Evolutionary conservation across 352 stramenopile genomes (phyloP), one percentile per base, ranked within the genome.

Genomic region (Pythium phragmiticola): DNA sequence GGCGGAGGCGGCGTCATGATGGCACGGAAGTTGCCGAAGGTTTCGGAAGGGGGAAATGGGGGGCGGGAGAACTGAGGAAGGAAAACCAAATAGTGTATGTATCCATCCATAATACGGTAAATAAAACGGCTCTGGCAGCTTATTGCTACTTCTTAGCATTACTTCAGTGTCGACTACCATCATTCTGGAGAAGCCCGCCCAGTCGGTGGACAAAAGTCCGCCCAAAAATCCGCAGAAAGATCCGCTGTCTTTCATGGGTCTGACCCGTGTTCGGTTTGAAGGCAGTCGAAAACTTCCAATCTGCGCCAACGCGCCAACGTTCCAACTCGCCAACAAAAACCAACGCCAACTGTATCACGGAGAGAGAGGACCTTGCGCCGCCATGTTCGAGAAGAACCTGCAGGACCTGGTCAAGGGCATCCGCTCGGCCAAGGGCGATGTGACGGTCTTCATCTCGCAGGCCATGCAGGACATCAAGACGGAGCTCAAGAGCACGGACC

Each of bases 321-420:
- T 21, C 21, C 21, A 21, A 21, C 21, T 21, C 21, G 34, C 34
- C 34, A 39, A 39, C 34, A 2, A 30, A 17, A 42, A 42, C 37
- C 37, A 42, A 46, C 39, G 39, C 7, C 39, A 46, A 46, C 39
- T 9, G 0, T 21, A 17, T 16, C 2, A 9, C 39, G 17, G 17
- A 46, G 17, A 46, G 17, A 41, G 36, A 8, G 8, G 13, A 41
- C 36, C 8, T 41, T 41, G 7, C 39, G 39, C 59, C 23, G 19
- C 49, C 33, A 99, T 99, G 95, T 99, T 99, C 74, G 95, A 99
- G 82, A 99, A 99, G 83, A 98, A 89, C 41, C 78, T 99, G 47
- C 95, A 98, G 68, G 97, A 99, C 75, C 80, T 99, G 37, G 96
- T 99, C 12, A 99, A 99, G 82, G 97, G 98, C 63, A 99, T 99